phyloP scores from a whole-genome alignment of 2,329 filamentous ascomycete species.

The Aspergillus costaricaensis region DNA sequence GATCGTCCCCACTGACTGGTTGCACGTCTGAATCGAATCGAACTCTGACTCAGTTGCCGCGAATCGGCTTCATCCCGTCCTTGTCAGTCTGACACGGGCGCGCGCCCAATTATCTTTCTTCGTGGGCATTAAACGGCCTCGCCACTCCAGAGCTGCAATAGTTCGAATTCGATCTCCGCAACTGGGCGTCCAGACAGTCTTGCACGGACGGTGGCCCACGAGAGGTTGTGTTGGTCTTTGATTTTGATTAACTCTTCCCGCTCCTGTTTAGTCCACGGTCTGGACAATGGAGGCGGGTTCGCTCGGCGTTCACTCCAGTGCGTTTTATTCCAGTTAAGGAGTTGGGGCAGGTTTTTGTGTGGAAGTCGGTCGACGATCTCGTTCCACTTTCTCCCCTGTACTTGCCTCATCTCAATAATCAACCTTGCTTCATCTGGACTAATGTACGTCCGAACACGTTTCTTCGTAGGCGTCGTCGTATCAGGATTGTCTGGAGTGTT shows the following conservation, averaged over 20 bases:
- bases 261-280: slow-evolving; percentile 34
- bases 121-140: slow-evolving; percentile 19
- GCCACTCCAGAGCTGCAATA: slow-evolving; percentile 35
- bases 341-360: slow-evolving; percentile 20
- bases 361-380: slow-evolving; percentile 35
- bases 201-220: slow-evolving; percentile 32
- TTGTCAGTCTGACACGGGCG: background rate
- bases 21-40: slow-evolving; percentile 8
- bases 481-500: background rate
- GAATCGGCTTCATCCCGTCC: background rate
- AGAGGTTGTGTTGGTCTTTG: slow-evolving; percentile 30
- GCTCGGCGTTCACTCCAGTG: slow-evolving; percentile 34
- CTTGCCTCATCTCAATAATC: slow-evolving; percentile 33
- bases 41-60: slow-evolving; percentile 8
- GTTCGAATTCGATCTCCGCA: slow-evolving; percentile 37
- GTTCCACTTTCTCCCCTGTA: slow-evolving; percentile 31
- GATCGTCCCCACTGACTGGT: slow-evolving; percentile 8
- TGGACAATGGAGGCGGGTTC: slow-evolving; percentile 29
- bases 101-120: slow-evolving; percentile 10
- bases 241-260: slow-evolving; percentile 28
- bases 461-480: slow-evolving; percentile 22
- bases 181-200: slow-evolving; percentile 32
- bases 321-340: slow-evolving; percentile 29
- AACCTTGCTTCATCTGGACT: slow-evolving; percentile 37
- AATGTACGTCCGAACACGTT: slow-evolving; percentile 20